Evolutionary conservation across 2,329 filamentous ascomycete genomes (phyloP).

Genomic region (Penicillium capsulatum): DNA sequence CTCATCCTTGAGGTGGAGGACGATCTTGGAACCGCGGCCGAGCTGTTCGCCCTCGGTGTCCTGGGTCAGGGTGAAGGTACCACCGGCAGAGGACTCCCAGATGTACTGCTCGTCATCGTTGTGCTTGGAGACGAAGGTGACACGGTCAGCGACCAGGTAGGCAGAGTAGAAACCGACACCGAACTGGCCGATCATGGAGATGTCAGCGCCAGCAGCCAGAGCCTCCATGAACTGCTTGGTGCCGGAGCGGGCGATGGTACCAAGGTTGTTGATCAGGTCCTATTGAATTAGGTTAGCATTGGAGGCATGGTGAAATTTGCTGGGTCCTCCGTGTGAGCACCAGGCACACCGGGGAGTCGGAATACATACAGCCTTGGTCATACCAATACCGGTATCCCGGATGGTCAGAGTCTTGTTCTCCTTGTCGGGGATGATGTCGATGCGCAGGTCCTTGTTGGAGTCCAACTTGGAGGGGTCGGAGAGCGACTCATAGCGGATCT

Average conservation of each 20-base stretch:
- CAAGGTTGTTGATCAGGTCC: conserved; percentile 99
- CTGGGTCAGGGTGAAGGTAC: conserved; percentile 87
- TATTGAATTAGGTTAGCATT: conserved; percentile 33
- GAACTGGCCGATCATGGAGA: conserved; percentile 99
- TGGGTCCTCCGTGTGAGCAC: neutral
- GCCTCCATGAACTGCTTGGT: conserved; percentile 99
- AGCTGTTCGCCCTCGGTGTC: conserved; percentile 89
- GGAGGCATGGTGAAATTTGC: neutral
- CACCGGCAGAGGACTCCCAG: conserved; percentile 97
- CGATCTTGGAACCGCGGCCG: conserved; percentile 94
- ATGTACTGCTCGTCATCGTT: conserved; percentile 99
- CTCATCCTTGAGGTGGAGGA: conserved; percentile 99
- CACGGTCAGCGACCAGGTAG: conserved; percentile 96
- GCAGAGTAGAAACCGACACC: conserved; percentile 99
- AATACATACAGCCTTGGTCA: conserved; percentile 95
- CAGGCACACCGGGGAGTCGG: neutral
- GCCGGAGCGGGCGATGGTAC: conserved; percentile 97
- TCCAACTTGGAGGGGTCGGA: conserved; percentile 98
- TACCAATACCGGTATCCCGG: conserved; percentile 97
- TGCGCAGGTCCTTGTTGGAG: conserved; percentile 92
- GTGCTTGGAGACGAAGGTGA: conserved; percentile 95
- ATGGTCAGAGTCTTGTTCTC: conserved; percentile 97
- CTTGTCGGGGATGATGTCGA: conserved; percentile 98
- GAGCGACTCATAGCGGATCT: conserved; percentile 98
- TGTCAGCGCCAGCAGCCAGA: conserved; percentile 93